Conservation (phyloP, 257 asterid species). For the Coffea eugenioides region DNA sequence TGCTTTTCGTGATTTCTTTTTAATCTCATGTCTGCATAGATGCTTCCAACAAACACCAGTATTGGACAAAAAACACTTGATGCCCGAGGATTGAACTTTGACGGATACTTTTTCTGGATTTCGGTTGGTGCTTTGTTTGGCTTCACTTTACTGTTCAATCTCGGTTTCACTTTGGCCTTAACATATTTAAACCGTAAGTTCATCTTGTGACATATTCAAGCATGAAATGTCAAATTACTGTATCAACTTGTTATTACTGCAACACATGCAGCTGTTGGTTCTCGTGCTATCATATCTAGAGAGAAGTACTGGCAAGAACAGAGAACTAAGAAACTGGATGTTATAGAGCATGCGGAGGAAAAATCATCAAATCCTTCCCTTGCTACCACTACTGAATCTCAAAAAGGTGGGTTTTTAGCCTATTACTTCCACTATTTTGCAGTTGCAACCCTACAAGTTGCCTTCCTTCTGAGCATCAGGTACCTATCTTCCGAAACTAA, state of each 20-base stretch:
- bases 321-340: constrained; percentile 30
- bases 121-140: constrained; percentile 60
- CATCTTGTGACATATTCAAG: constrained; percentile 15
- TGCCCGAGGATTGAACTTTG: constrained; percentile 49
- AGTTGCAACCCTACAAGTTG: constrained; percentile 3
- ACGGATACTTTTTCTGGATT: constrained; percentile 49
- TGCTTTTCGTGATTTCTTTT: neutral
- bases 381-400: constrained; percentile 16
- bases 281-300: constrained; percentile 65
- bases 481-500: neutral
- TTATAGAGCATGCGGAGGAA: neutral
- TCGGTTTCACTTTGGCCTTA: constrained; percentile 55
- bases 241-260: constrained; percentile 8
- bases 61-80: constrained; percentile 53
- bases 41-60: constrained; percentile 39
- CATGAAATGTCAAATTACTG: neutral
- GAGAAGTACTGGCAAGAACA: constrained; percentile 35
- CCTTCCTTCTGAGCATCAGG: no score
- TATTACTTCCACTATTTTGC: neutral
- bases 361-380: constrained; percentile 16
- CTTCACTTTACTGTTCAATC: constrained; percentile 43
- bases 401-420: constrained; percentile 23
- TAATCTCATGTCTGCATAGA: constrained; percentile 22
- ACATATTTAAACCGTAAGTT: constrained; percentile 52
- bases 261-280: constrained; percentile 54